Evolutionary conservation across 805 yeast genomes (phyloP), one percentile per base, ranked within the genome.

Genomic region (Wickerhamiella sorbophila): DNA sequence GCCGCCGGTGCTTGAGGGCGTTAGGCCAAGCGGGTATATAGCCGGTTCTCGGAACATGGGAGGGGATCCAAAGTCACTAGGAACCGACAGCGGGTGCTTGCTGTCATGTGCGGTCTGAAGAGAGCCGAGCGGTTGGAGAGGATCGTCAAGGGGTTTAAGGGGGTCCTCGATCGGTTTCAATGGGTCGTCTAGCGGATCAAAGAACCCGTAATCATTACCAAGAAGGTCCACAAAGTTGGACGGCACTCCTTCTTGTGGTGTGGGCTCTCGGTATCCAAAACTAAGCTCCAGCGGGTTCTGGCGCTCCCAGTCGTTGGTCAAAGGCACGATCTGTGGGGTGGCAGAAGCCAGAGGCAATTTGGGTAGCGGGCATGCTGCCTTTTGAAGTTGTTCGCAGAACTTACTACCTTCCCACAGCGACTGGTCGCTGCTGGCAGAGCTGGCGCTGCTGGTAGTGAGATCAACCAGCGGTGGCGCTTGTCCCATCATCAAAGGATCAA

Each of bases 371-470:
- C 48, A 44, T 22, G 38, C 31, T 4, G 22, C 22, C 3, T 26
- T 29, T 8, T 18, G 15, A 55, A 88, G 68, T 51, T 77, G 74
- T 20, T 72, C 71, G 56, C 97, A 88, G 57, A 88, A 88, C 42
- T 78, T 76, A 49, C 78, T 76, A 19, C 38, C 42, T 6, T 34
- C 24, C 29, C 24, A 34, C 26, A 27, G 16, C 37, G 37, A 34
- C 29, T 20, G 20, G 10, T 24, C 29, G 29, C 29, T 24, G 6
- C 10, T 8, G 10, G 29, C 29, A 24, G 29, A 24, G 12, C 29
- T 24, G 6, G 29, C 29, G 12, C 29, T 24, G 29, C 29, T 24
- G 10, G 29, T 24, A 24, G 29, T 24, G 29, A 24, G 6, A 24
- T 24, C 29, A 6, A 24, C 29, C 12, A 24, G 12, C 29, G 29